phyloP scores from a whole-genome alignment of 345 rosid species.

The Erodium maritimum region DNA sequence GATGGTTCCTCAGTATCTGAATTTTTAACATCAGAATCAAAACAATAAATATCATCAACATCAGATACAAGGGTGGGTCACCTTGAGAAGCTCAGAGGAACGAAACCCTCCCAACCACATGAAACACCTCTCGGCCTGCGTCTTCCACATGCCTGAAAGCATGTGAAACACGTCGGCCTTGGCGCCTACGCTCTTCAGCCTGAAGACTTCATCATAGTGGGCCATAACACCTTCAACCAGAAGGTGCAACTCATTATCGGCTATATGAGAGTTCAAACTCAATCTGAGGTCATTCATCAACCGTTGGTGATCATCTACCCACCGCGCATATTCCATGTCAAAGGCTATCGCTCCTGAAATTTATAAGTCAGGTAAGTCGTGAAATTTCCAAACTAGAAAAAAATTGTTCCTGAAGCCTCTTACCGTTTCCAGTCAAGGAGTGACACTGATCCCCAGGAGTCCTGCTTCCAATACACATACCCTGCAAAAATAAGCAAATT shows the following conservation, averaged over 20 bases:
- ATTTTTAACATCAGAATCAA: background rate
- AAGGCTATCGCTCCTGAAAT: constrained; percentile 59
- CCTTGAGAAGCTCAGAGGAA: constrained; percentile 89
- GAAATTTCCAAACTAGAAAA: no score
- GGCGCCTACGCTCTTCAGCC: constrained; percentile 55
- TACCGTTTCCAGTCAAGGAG: constrained; percentile 1
- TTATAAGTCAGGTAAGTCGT: no score
- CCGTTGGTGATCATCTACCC: constrained; percentile 86
- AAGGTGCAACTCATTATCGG: constrained; percentile 50
- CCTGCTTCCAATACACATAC: constrained; percentile 1
- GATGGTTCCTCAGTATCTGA: constrained; percentile 77
- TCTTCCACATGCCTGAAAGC: constrained; percentile 97
- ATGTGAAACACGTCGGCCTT: constrained; percentile 87
- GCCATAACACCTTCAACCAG: constrained; percentile 71
- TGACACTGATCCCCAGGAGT: constrained; percentile 3
- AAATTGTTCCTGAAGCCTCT: background rate
- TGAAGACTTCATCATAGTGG: constrained; percentile 66
- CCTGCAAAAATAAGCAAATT: background rate
- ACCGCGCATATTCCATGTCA: constrained; percentile 67
- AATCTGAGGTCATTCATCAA: constrained; percentile 62
- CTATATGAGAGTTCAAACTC: constrained; percentile 49
- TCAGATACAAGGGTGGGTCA: constrained; percentile 7
- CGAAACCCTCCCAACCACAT: constrained; percentile 98
- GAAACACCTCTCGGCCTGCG: constrained; percentile 88
- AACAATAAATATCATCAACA: background rate